Percentiles rank a stretch among this genome's conserved stretches.
These are phyloP conservation scores for Austroboletus novae-zelandiae DNA, from an alignment of 1,284 basidiomycete species.

Conservation along the genomic window DNA sequence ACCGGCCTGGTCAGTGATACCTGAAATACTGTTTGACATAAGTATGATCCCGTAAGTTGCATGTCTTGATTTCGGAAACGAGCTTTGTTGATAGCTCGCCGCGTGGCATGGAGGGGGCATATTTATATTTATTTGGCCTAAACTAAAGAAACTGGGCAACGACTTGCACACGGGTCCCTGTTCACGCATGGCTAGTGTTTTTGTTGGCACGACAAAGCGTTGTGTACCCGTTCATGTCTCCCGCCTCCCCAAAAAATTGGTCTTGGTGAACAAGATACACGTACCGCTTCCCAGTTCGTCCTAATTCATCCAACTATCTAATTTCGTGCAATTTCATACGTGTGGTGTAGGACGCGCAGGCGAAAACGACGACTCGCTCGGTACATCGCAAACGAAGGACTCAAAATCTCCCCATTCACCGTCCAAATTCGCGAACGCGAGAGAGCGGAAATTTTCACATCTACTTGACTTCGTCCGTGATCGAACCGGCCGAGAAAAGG, in stretches of 20 bases:
- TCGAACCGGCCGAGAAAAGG: constrained; percentile 28
- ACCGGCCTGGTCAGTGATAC: not conserved
- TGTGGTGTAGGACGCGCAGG: constrained; percentile 11
- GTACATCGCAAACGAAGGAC: not conserved
- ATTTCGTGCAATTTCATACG: constrained; percentile 1
- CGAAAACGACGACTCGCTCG: constrained; percentile 10
- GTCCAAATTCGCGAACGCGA: constrained; percentile 1
- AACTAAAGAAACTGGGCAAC: not conserved
- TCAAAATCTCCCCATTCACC: not conserved
- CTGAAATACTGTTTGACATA: not conserved
- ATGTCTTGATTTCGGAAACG: too few species aligned
- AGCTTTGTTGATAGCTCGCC: too few species aligned
- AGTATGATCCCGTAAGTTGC: too few species aligned
- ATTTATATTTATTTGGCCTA: constrained; percentile 22
- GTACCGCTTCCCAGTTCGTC: constrained; percentile 18
- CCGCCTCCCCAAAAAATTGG: constrained; percentile 3
- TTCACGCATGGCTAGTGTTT: constrained; percentile 15
- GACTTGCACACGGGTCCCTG: not conserved
- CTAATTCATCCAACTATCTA: not conserved
- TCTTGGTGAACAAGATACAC: constrained; percentile 17
- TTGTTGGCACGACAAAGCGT: constrained; percentile 13
- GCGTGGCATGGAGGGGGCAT: not conserved
- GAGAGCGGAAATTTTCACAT: constrained; percentile 24
- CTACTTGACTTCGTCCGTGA: constrained; percentile 29
- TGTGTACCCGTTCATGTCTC: constrained; percentile 3